Evolutionary conservation across 768 basidiomycete species (phyloP), one percentile per base, ranked within the genome.

Genomic region (Baorangia bicolor): DNA sequence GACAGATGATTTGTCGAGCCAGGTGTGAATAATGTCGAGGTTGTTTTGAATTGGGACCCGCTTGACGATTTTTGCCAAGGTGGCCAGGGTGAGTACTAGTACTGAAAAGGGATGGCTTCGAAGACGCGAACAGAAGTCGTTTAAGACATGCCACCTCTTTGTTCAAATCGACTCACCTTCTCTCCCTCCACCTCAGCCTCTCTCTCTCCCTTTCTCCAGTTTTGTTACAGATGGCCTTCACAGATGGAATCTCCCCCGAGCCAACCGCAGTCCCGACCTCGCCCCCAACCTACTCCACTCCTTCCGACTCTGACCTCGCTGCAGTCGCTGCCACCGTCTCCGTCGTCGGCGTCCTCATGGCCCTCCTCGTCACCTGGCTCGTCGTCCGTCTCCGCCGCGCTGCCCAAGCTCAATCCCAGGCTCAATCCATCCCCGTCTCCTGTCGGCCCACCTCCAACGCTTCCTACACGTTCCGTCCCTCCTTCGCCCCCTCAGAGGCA

Each of bases 21-120:
- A 90, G 30, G 82, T 81, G 63, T 81, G 76, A 63, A 88, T 86
- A 18, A 47, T n/a, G n/a, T n/a, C 45, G 31, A 20, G 23, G 6
- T 7, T 30, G 35, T 37, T 23, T 23, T 48, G 47, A 5, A n/a
- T 33, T 33, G 46, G 31, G 8, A 47, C 11, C 10, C 16, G 46
- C 23, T 34, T 47, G 31, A 33, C 4, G 18, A 35, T 49, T 35
- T 47, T 25, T 47, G 33, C 46, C 46, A 34, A 48, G 21, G 30
- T n/a, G 11, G 49, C 35, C 35, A 28, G 35, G 23, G 20, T 25
- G 45, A 9, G n/a, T n/a, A n/a, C 34, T 38, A 40, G 30, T 28
- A 40, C 38, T 39, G 49, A 31, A 51, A 50, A 50, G 48, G 44
- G 12, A 25, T 31, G 42, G 43, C 43, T 28, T 44, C 43, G 43